Conservation (phyloP, 352 stramenopile species). For the Phytophthora syringae region DNA sequence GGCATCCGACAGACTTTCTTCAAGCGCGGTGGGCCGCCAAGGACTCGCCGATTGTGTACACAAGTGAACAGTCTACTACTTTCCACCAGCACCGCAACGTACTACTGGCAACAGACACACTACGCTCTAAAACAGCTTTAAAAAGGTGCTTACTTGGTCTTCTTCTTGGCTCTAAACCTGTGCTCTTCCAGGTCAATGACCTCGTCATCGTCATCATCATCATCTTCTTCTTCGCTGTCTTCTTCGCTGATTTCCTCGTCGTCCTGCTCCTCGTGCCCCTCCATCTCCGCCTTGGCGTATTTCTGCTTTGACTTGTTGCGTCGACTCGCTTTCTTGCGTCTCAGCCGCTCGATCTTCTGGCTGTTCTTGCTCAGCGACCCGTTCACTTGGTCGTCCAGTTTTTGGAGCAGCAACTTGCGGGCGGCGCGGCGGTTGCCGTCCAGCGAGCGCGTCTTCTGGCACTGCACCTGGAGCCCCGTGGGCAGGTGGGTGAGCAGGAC, state of each 20-base stretch:
- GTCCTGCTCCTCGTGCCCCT: slow-evolving; percentile 22
- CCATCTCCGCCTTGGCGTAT: slow-evolving; percentile 33
- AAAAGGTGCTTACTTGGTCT: slow-evolving; percentile 13
- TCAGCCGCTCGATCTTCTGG: slow-evolving; percentile 68
- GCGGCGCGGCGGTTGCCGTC: slow-evolving; percentile 81
- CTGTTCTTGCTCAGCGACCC: slow-evolving; percentile 62
- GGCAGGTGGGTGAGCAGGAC: slow-evolving; percentile 87
- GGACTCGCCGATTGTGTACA: too few species aligned
- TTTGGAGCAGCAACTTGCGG: slow-evolving; percentile 72
- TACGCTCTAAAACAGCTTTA: too few species aligned
- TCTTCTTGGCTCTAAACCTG: slow-evolving; percentile 44
- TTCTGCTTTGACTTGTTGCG: slow-evolving; percentile 67
- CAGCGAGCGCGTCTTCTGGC: slow-evolving; percentile 82
- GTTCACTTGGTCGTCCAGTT: slow-evolving; percentile 81
- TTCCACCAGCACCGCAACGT: too few species aligned
- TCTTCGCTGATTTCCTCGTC: slow-evolving; percentile 17
- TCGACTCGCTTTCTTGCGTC: slow-evolving; percentile 72
- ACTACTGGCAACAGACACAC: too few species aligned
- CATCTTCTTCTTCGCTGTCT: slow-evolving; percentile 15
- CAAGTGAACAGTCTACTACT: too few species aligned
- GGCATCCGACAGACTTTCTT: too few species aligned
- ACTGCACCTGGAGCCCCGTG: slow-evolving; percentile 78
- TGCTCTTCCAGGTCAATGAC: slow-evolving; percentile 39
- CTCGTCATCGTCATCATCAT: slow-evolving; percentile 18
- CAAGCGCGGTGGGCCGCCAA: too few species aligned